Conservation (phyloP, 73 alveolate species). For the Stentor roeselii region DNA sequence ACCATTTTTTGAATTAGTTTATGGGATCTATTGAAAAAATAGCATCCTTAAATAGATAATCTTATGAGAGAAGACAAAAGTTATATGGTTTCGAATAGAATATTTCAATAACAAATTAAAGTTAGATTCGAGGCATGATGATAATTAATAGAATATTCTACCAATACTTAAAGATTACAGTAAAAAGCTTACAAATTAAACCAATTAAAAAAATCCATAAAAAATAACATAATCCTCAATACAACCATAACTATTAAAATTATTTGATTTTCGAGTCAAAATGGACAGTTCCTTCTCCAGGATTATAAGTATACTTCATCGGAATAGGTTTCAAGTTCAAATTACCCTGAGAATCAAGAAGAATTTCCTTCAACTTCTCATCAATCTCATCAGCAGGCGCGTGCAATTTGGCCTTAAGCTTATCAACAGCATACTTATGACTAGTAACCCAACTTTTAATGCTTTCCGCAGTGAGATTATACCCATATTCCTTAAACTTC, state of each 20-base stretch:
- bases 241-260: not conserved
- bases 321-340: slow-evolving; percentile 27
- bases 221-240: too few relatives aligned
- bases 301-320: slow-evolving; percentile 26
- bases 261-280: not conserved
- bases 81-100: too few relatives aligned
- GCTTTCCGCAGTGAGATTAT: slow-evolving; percentile 26
- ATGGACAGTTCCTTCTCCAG: slow-evolving; percentile 31
- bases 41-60: too few relatives aligned
- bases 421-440: slow-evolving; percentile 28
- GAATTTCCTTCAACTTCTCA: not conserved
- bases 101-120: too few relatives aligned
- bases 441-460: slow-evolving; percentile 21
- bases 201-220: too few relatives aligned
- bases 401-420: slow-evolving; percentile 8
- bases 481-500: slow-evolving; percentile 23
- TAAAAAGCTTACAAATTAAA: too few relatives aligned
- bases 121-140: too few relatives aligned
- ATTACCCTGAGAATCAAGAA: slow-evolving; percentile 27
- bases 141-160: too few relatives aligned
- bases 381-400: slow-evolving; percentile 15
- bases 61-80: too few relatives aligned
- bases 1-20: too few relatives aligned
- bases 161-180: too few relatives aligned
- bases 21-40: too few relatives aligned